These are phyloP conservation scores for Schizophyllum amplum DNA, from an alignment of 1,284 basidiomycete genomes.

Conservation along the genomic window DNA sequence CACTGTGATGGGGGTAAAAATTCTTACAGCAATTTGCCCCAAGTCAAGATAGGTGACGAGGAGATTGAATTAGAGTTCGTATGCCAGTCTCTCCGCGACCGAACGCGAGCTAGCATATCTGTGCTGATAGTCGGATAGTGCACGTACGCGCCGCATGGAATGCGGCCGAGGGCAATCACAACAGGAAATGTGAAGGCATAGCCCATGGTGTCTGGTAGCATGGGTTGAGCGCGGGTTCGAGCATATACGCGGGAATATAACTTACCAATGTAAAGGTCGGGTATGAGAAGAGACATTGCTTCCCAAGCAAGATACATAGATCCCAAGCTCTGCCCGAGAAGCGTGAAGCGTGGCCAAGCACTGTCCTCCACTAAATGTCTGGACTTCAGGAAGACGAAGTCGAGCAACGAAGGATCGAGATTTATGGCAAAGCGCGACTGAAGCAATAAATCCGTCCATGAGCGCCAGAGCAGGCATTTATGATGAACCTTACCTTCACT, in stretches of 20 bases:
- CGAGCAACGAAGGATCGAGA: slow-evolving; percentile 55
- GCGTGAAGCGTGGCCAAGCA: slow-evolving; percentile 83
- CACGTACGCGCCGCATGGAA: slow-evolving; percentile 85
- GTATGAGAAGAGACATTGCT: slow-evolving; percentile 66
- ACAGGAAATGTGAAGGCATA: slow-evolving; percentile 91
- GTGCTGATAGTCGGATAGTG: slow-evolving; percentile 97
- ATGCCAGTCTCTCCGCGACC: slow-evolving; percentile 48
- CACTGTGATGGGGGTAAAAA: slow-evolving; percentile 5
- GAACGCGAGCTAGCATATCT: slow-evolving; percentile 86
- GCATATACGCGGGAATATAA: background rate
- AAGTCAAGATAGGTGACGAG: slow-evolving; percentile 49
- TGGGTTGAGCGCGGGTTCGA: slow-evolving; percentile 2
- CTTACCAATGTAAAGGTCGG: slow-evolving; percentile 87
- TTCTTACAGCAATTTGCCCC: slow-evolving; percentile 68
- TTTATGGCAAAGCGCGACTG: slow-evolving; percentile 81
- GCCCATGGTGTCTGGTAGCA: slow-evolving; percentile 84
- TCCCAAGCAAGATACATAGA: slow-evolving; percentile 81
- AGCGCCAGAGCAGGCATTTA: slow-evolving; percentile 1
- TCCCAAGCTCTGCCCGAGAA: slow-evolving; percentile 87
- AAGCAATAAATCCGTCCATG: background rate
- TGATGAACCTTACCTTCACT: slow-evolving; percentile 54
- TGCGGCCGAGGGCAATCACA: slow-evolving; percentile 51
- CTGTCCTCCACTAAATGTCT: slow-evolving; percentile 75
- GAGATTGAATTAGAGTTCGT: slow-evolving; percentile 65
- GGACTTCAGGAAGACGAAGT: slow-evolving; percentile 73